Percentiles rank a stretch among this genome's conserved stretches.
Evolutionary conservation across 1,284 basidiomycete genomes (phyloP).

Genomic region (Cystobasidiaceae sp.): DNA sequence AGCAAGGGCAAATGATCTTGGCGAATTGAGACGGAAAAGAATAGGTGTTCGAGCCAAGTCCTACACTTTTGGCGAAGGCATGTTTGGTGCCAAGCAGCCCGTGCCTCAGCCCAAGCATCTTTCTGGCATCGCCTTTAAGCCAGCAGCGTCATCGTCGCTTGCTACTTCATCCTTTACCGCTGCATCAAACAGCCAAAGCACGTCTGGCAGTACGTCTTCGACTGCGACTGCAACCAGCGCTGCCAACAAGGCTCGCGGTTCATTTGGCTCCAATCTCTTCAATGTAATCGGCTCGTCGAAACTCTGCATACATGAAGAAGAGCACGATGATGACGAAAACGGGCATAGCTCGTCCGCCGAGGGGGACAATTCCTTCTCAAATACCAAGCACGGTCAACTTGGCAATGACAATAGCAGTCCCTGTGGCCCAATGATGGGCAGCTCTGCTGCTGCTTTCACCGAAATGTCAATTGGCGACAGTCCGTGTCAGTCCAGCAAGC

Average conservation of each 20-base stretch:
- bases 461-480: conserved; percentile 12
- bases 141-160: neutral
- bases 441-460: neutral
- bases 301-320: conserved; percentile 25
- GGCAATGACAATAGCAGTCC: conserved; percentile 17
- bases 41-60: conserved; percentile 80
- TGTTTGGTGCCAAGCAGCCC: conserved; percentile 8
- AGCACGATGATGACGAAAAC: conserved; percentile 19
- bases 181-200: no score
- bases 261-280: conserved; percentile 19
- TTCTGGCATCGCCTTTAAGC: conserved; percentile 11
- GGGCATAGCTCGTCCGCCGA: neutral
- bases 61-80: conserved; percentile 71
- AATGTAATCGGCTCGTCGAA: conserved; percentile 19
- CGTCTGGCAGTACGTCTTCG: neutral
- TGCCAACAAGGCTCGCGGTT: neutral
- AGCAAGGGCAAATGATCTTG: conserved; percentile 75
- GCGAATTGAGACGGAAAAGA: conserved; percentile 76
- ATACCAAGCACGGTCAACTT: conserved; percentile 8
- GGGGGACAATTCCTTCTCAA: conserved; percentile 12
- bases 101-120: conserved; percentile 4
- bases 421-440: conserved; percentile 17
- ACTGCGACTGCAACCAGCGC: no score
- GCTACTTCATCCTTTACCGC: conserved; percentile 9
- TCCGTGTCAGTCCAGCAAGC: conserved; percentile 14